phyloP scores from a whole-genome alignment of 441 rosid genomes.

The Erodium moschatum region DNA sequence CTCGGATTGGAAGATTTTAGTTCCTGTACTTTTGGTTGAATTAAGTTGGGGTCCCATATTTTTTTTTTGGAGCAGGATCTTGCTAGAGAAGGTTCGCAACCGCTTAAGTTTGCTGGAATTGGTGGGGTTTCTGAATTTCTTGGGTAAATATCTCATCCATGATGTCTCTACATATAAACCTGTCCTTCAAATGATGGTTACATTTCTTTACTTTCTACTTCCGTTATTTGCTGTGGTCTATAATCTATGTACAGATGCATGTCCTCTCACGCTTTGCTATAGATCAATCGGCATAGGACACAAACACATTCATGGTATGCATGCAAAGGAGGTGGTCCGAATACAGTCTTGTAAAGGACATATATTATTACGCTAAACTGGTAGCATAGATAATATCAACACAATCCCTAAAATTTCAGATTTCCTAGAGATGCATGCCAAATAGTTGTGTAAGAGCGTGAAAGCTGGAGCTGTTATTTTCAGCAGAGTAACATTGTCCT shows the following conservation, averaged over 20 bases:
- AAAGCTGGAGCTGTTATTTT: too few relatives aligned
- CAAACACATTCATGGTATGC: too few relatives aligned
- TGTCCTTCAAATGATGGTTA: not conserved
- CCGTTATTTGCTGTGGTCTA: not conserved
- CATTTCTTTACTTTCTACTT: not conserved
- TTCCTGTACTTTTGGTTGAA: conserved; percentile 1
- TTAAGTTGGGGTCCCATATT: conserved; percentile 15
- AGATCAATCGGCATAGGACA: too few relatives aligned
- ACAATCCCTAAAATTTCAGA: too few relatives aligned
- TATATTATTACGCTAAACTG: too few relatives aligned
- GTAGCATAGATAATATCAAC: too few relatives aligned
- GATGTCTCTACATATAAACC: not conserved
- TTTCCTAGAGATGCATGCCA: too few relatives aligned
- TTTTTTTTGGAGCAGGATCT: conserved; percentile 55
- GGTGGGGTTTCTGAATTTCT: conserved; percentile 88
- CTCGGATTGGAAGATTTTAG: conserved; percentile 9
- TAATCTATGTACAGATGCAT: not conserved
- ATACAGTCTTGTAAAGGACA: too few relatives aligned
- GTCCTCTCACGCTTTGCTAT: too few relatives aligned
- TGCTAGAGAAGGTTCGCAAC: conserved; percentile 63
- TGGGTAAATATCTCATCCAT: conserved; percentile 43
- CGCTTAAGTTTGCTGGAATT: conserved; percentile 78
- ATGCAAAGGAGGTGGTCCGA: too few relatives aligned
- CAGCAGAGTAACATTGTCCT: too few relatives aligned
- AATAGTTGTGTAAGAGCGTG: too few relatives aligned